phyloP scores from a whole-genome alignment of 495 filamentous ascomycete species.

The Cudoniella acicularis region DNA sequence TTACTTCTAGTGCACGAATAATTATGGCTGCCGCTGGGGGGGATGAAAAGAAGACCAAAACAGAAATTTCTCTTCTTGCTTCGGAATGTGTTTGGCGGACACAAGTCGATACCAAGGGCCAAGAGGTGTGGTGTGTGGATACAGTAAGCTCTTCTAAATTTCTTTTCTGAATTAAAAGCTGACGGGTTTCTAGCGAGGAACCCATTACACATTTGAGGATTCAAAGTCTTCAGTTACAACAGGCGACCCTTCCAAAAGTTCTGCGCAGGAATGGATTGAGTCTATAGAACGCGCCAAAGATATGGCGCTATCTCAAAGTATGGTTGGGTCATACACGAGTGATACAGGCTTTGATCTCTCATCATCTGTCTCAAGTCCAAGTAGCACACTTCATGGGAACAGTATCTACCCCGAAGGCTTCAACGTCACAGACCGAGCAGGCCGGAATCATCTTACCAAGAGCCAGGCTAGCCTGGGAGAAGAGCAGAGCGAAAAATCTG shows the following conservation, averaged over 20 bases:
- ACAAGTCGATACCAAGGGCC: constrained; percentile 76
- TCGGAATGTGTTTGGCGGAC: constrained; percentile 72
- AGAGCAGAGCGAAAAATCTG: constrained; percentile 44
- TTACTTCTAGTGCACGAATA: constrained; percentile 85
- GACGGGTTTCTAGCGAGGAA: constrained; percentile 62
- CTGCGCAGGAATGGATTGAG: constrained; percentile 84
- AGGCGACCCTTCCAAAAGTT: constrained; percentile 39
- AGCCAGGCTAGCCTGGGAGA: constrained; percentile 46
- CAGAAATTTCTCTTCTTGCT: constrained; percentile 76
- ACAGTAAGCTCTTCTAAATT: constrained; percentile 54
- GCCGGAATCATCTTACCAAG: constrained; percentile 49
- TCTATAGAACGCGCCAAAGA: constrained; percentile 77
- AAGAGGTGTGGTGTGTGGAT: constrained; percentile 86
- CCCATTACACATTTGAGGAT: constrained; percentile 92
- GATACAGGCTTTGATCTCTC: constrained; percentile 70
- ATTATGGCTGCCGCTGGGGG: constrained; percentile 90
- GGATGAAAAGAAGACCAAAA: constrained; percentile 92
- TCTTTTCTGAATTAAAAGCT: background rate
- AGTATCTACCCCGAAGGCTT: constrained; percentile 34
- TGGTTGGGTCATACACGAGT: constrained; percentile 59
- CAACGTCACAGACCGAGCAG: constrained; percentile 43
- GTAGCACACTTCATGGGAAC: constrained; percentile 60
- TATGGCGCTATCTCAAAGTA: constrained; percentile 67
- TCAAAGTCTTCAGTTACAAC: constrained; percentile 54
- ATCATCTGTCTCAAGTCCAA: constrained; percentile 67